Conservation (phyloP, 2,329 filamentous ascomycete species). For the Cladorrhinum sp. region DNA sequence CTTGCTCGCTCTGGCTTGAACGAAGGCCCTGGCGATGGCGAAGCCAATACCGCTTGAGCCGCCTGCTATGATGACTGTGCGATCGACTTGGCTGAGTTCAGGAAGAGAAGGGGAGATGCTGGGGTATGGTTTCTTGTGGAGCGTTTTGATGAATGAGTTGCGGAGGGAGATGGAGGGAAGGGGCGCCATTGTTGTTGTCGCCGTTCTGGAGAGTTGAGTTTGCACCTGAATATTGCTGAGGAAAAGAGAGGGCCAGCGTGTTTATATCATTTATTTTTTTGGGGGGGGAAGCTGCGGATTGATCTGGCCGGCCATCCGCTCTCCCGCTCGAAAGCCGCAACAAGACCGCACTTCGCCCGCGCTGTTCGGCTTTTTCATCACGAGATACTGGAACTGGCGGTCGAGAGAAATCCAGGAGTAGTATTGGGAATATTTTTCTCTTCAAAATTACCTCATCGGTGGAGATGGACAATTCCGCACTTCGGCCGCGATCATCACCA, state of each 20-base stretch:
- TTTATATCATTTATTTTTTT: neutral
- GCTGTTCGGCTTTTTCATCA: no score
- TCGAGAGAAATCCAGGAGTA: no score
- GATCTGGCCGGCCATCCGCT: neutral
- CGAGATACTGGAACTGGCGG: no score
- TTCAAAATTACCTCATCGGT: no score
- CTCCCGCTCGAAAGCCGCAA: neutral
- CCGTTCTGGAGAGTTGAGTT: neutral
- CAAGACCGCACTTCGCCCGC: neutral
- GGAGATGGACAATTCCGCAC: no score
- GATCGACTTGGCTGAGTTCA: conserved; percentile 40
- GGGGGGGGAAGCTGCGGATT: neutral
- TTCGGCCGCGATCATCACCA: no score
- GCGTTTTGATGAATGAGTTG: conserved; percentile 28
- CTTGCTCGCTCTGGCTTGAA: conserved; percentile 34
- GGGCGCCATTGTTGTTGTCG: neutral
- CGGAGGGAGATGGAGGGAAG: neutral
- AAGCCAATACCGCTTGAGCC: conserved; percentile 64
- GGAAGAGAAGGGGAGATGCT: conserved; percentile 37
- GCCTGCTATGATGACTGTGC: conserved; percentile 64
- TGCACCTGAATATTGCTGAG: neutral
- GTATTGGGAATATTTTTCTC: no score
- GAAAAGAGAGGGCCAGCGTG: neutral
- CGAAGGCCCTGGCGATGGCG: conserved; percentile 58
- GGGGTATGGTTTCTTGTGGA: conserved; percentile 36